These are phyloP conservation scores for Deuterostichococcus epilithicus DNA, from an alignment of 139 green algal genomes.

Conservation along the genomic window DNA sequence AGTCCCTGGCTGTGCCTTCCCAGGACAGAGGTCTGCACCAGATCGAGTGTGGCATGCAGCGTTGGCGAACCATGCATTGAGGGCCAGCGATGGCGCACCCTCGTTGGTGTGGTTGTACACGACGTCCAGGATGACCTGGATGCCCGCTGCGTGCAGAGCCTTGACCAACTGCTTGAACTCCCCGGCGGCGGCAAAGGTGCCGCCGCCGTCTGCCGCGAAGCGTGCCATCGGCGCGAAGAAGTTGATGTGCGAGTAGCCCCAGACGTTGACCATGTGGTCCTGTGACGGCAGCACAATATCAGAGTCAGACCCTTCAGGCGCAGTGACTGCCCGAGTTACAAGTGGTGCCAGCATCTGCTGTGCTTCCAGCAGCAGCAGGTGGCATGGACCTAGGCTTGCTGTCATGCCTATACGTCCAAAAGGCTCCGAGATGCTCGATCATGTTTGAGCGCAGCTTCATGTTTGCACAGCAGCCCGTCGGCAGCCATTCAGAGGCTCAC, in stretches of 20 bases:
- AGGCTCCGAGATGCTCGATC: not conserved
- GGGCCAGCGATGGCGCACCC: constrained; percentile 27
- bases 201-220: constrained; percentile 32
- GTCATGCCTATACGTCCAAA: no score
- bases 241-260: constrained; percentile 87
- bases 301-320: no score
- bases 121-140: constrained; percentile 92
- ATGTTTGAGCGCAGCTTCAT: not conserved
- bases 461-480: no score
- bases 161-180: constrained; percentile 93
- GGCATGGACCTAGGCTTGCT: no score
- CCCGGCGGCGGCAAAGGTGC: constrained; percentile 49
- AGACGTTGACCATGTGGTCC: constrained; percentile 85
- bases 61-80: not conserved
- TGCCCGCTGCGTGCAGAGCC: constrained; percentile 64
- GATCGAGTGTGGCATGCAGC: not conserved
- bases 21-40: no score
- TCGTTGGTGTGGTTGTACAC: constrained; percentile 96
- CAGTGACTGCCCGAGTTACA: no score
- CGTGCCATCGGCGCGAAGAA: constrained; percentile 86
- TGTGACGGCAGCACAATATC: not conserved
- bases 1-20: not conserved
- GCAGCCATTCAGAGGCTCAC: not conserved
- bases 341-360: no score
- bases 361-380: no score